Percentiles rank a stretch among this genome's conserved stretches.
These are phyloP conservation scores for Teratosphaeria pseudoeucalypti DNA, from an alignment of 2,329 filamentous ascomycete species.

Conservation along the genomic window DNA sequence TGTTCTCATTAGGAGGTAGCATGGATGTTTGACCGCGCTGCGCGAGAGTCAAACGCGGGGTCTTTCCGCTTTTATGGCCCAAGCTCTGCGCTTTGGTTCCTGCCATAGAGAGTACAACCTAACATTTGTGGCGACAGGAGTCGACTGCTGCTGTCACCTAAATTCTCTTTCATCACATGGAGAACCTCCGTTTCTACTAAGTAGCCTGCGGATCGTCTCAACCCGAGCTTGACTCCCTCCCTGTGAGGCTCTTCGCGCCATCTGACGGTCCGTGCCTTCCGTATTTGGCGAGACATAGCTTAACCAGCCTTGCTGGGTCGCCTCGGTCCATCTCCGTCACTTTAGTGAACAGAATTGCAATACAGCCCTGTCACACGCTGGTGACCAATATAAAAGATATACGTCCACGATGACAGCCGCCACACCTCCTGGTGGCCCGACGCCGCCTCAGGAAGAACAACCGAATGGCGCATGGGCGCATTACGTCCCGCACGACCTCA, in stretches of 20 bases:
- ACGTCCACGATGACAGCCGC: neutral
- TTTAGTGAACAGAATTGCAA: neutral
- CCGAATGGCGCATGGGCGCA: slow-evolving; percentile 21
- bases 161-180: no score
- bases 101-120: no score
- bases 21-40: neutral
- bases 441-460: slow-evolving; percentile 14
- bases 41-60: no score
- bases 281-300: neutral
- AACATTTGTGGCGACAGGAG: no score
- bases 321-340: neutral
- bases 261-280: neutral
- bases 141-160: no score
- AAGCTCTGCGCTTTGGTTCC: no score
- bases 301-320: neutral
- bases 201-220: no score
- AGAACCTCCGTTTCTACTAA: no score
- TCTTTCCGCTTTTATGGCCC: no score
- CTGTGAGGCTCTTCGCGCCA: no score
- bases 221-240: no score
- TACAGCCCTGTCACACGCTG: neutral
- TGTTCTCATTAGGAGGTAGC: neutral
- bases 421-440: slow-evolving; percentile 1
- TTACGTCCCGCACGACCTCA: slow-evolving; percentile 34
- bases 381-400: neutral